Evolutionary conservation across 1,284 basidiomycete genomes (phyloP).

Genomic region (Pseudozyma pruni): DNA sequence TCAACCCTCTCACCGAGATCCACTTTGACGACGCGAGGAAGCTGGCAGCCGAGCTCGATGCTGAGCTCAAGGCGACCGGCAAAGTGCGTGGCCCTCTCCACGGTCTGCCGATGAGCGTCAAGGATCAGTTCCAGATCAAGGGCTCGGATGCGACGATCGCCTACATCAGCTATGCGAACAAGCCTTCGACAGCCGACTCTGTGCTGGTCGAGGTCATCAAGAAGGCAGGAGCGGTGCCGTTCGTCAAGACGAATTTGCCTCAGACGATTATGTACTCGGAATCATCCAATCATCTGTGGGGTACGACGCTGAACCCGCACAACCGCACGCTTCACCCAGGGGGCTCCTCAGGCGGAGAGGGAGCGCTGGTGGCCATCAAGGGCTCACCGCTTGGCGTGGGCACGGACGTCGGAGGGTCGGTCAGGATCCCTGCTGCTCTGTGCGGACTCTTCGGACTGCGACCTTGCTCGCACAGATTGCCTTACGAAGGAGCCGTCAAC

Average conservation of each 20-base stretch:
- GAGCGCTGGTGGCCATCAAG: slow-evolving; percentile 74
- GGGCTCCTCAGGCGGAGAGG: slow-evolving; percentile 77
- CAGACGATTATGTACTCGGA: slow-evolving; percentile 55
- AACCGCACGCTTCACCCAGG: slow-evolving; percentile 72
- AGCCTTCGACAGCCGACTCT: slow-evolving; percentile 29
- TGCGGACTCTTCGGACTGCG: slow-evolving; percentile 78
- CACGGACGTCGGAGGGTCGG: slow-evolving; percentile 77
- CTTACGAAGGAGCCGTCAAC: slow-evolving; percentile 73
- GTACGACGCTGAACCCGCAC: slow-evolving; percentile 76
- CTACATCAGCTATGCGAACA: slow-evolving; percentile 73
- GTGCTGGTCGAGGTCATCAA: slow-evolving; percentile 68
- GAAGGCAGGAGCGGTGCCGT: slow-evolving; percentile 76
- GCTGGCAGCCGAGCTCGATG: slow-evolving; percentile 73
- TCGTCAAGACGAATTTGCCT: slow-evolving; percentile 74
- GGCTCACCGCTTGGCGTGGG: slow-evolving; percentile 75
- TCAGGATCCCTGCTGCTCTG: slow-evolving; percentile 76
- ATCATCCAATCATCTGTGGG: slow-evolving; percentile 74
- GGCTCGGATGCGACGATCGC: slow-evolving; percentile 74
- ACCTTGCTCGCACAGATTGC: slow-evolving; percentile 78
- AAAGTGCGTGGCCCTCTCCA: slow-evolving; percentile 74
- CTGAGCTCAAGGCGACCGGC: slow-evolving; percentile 71
- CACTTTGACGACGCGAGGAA: slow-evolving; percentile 75
- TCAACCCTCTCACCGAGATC: slow-evolving; percentile 73
- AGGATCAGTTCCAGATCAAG: slow-evolving; percentile 75
- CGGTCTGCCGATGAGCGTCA: slow-evolving; percentile 76